A percentile compares a stretch with the other conserved stretches of the same genome.
Conservation (phyloP, 164 flowering plant genomes). For the Sextonia rubra region DNA sequence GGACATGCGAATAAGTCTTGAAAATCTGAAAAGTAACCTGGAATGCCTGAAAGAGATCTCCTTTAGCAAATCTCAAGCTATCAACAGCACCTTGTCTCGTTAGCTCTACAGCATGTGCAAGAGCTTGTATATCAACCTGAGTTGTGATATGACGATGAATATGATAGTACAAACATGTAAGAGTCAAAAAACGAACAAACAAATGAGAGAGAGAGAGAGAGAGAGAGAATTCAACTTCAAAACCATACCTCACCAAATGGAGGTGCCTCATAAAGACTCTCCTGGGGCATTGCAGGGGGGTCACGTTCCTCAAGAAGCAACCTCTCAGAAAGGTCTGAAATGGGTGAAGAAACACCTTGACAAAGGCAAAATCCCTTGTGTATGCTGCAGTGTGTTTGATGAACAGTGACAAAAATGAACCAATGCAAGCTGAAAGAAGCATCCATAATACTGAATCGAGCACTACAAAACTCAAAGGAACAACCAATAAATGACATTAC, state of each 20-base stretch:
- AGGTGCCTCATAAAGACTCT: conserved; percentile 69
- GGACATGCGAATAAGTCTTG: neutral
- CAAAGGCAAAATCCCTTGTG: conserved; percentile 85
- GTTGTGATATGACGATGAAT: conserved; percentile 3
- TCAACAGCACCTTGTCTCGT: conserved; percentile 97
- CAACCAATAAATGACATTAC: conserved; percentile 24
- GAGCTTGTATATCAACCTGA: conserved; percentile 97
- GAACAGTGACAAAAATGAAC: conserved; percentile 1
- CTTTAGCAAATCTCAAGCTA: conserved; percentile 87
- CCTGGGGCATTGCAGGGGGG: conserved; percentile 73
- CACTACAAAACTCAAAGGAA: neutral
- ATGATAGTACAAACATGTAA: neutral
- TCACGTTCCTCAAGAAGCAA: conserved; percentile 92
- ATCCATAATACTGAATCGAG: neutral
- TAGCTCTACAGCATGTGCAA: conserved; percentile 98
- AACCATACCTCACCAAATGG: conserved; percentile 91
- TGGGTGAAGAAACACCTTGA: conserved; percentile 83
- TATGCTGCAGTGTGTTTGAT: conserved; percentile 46
- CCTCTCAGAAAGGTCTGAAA: conserved; percentile 82
- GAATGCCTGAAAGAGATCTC: conserved; percentile 81
- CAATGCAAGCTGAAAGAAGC: conserved; percentile 4
- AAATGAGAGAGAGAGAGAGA: neutral
- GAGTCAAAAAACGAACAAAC: neutral
- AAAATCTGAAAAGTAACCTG: conserved; percentile 45
- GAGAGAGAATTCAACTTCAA: neutral